Base-by-base conservation (phyloP, 192 early-diverging fungal genomes). In the Rhizoclosmatium globosum region DNA sequence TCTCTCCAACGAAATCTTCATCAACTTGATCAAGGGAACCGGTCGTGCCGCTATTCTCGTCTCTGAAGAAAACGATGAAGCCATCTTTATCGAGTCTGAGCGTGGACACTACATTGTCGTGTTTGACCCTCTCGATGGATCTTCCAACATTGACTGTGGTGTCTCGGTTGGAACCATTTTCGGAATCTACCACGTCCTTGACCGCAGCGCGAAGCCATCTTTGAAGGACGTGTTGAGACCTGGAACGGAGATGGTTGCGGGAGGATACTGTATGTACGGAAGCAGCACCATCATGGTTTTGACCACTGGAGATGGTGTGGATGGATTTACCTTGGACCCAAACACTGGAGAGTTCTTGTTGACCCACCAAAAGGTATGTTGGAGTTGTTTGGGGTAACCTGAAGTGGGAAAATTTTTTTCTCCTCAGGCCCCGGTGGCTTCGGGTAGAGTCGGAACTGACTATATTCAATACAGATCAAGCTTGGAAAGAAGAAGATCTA, bases 81-180 rank as follows among this genome's bases (percentile, higher is more conserved):
- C 95, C 50, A 96, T 99, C 83, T 85, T 94, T 65, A 91, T 99
- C 65, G 91, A 93, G 73, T 90, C 89, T 71, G 85, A 87, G 68
- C 84, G 93, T 76, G 96, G 95, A 73, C 92, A 95, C 83, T 99
- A 99, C 89, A 92, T 92, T 84, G 95, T 99, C 23, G 94, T 94
- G 41, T 99, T 99, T 91, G 97, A 99, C 85, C 97, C 97, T 59
- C 90, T 99, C 17, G 97, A 99, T 83, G 97, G 97, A 66, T 93
- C 91, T 72, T 95, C 93, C 87, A 99, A 99, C 89, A 99, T 99
- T 84, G 97, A 99, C 82, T 96, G 95, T 82, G 97, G 96, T 89
- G 96, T 98, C 46, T 96, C 96, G 21, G 94, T 99, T 46, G 97
- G 97, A 83, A 99, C 97, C 31, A 99, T 99, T 82, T 99, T 99